A percentile compares a stretch with the other conserved stretches of the same genome.
These are phyloP conservation scores for Veloboletus limbatus DNA, from an alignment of 1,284 basidiomycete genomes.

Conservation along the genomic window DNA sequence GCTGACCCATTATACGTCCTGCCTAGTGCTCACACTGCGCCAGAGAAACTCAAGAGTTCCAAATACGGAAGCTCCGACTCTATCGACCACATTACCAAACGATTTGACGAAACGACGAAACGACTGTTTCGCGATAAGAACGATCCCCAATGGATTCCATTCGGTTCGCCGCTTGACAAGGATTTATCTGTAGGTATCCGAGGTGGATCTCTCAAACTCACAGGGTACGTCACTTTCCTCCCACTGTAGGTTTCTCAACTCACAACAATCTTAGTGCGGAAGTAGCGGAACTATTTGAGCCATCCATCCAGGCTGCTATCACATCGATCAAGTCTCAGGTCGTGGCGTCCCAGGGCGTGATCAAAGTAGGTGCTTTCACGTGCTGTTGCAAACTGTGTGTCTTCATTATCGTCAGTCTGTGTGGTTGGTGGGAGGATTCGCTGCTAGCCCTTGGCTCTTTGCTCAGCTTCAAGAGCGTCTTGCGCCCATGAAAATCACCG, in stretches of 20 bases:
- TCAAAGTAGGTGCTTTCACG: conserved; percentile 45
- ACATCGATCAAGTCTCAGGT: conserved; percentile 69
- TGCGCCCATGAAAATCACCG: conserved; percentile 49
- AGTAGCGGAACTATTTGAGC: conserved; percentile 72
- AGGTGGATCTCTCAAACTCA: conserved; percentile 65
- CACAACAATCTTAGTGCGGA: conserved; percentile 39
- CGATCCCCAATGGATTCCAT: conserved; percentile 66
- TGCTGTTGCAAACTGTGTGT: background rate
- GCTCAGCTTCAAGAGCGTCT: conserved; percentile 68
- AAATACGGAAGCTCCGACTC: conserved; percentile 67
- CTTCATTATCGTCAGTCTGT: conserved; percentile 48
- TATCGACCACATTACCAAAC: conserved; percentile 67
- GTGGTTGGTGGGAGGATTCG: conserved; percentile 77
- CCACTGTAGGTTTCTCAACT: conserved; percentile 8
- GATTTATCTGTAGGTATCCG: conserved; percentile 66
- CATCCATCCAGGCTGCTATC: conserved; percentile 69
- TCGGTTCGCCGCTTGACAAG: conserved; percentile 76
- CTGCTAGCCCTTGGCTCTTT: conserved; percentile 76
- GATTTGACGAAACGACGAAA: conserved; percentile 79
- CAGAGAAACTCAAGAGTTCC: conserved; percentile 67
- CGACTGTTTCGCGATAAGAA: conserved; percentile 66
- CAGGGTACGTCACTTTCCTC: conserved; percentile 46
- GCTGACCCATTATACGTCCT: background rate
- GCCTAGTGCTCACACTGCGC: conserved; percentile 5
- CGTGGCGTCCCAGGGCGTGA: conserved; percentile 58